phyloP scores from a whole-genome alignment of 345 rosid species.

The Acer yangbiense region DNA sequence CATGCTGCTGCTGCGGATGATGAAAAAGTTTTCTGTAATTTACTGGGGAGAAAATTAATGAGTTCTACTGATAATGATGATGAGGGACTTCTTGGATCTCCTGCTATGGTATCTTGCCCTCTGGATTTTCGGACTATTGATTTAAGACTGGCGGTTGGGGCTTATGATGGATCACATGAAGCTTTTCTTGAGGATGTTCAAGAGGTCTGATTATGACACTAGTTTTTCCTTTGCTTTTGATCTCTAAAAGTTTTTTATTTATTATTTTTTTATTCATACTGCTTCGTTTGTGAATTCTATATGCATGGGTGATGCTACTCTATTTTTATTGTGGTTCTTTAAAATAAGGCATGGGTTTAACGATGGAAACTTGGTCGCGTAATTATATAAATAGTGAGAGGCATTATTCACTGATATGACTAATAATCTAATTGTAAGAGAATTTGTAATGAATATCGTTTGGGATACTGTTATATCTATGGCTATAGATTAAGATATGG shows the following conservation, averaged over 20 bases:
- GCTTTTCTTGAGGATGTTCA: constrained; percentile 94
- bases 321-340: not conserved
- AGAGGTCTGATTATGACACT: constrained; percentile 62
- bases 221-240: constrained; percentile 17
- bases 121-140: constrained; percentile 95
- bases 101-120: constrained; percentile 95
- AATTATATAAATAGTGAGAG: not conserved
- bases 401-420: constrained; percentile 5
- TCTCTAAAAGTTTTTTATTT: constrained; percentile 5
- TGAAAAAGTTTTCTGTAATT: constrained; percentile 80
- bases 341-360: not conserved
- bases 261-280: not conserved
- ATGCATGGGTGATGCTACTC: constrained; percentile 6
- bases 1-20: constrained; percentile 83
- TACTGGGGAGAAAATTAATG: constrained; percentile 77
- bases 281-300: constrained; percentile 17
- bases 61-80: constrained; percentile 80
- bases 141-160: constrained; percentile 89
- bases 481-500: not conserved
- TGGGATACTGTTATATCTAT: not conserved
- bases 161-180: constrained; percentile 82
- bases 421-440: not conserved
- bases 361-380: not conserved
- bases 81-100: constrained; percentile 95
- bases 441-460: not conserved